A percentile compares a stretch with the other conserved stretches of the same genome.
These are phyloP conservation scores for Ganoderma meredithae DNA, from an alignment of 1,284 basidiomycete genomes.

Conservation along the genomic window DNA sequence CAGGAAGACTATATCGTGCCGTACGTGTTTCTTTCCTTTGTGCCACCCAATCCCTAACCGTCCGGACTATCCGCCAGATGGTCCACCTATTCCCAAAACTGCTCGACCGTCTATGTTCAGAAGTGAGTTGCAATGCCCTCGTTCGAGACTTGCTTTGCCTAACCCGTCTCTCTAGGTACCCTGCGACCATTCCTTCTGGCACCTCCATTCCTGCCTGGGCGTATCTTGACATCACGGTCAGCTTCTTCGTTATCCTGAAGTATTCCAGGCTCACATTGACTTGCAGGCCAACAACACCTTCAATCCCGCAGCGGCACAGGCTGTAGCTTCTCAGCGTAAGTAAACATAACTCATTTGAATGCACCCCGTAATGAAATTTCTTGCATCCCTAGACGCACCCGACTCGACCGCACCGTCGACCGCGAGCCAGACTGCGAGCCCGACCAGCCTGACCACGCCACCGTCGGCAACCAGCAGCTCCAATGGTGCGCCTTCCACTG, in stretches of 20 bases:
- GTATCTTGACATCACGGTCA: slow-evolving; percentile 25
- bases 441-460: slow-evolving; percentile 1
- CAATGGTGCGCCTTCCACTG: slow-evolving; percentile 6
- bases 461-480: slow-evolving; percentile 1
- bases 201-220: slow-evolving; percentile 29
- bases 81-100: slow-evolving; percentile 21
- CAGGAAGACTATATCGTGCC: slow-evolving; percentile 15
- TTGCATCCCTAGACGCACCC: slow-evolving; percentile 10
- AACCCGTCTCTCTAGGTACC: slow-evolving; percentile 1
- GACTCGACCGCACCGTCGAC: slow-evolving; percentile 17
- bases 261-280: background rate
- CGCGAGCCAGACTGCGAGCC: background rate
- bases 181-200: slow-evolving; percentile 17
- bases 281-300: slow-evolving; percentile 18
- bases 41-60: background rate
- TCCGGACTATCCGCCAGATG: slow-evolving; percentile 9
- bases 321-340: slow-evolving; percentile 12
- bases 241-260: background rate
- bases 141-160: background rate
- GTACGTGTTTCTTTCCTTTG: slow-evolving; percentile 10
- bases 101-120: slow-evolving; percentile 17
- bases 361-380: background rate
- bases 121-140: slow-evolving; percentile 8
- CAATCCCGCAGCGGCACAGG: slow-evolving; percentile 12
- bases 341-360: background rate